Conservation (phyloP, 306 rosid genomes). For the Vigna reflexopilosa region DNA sequence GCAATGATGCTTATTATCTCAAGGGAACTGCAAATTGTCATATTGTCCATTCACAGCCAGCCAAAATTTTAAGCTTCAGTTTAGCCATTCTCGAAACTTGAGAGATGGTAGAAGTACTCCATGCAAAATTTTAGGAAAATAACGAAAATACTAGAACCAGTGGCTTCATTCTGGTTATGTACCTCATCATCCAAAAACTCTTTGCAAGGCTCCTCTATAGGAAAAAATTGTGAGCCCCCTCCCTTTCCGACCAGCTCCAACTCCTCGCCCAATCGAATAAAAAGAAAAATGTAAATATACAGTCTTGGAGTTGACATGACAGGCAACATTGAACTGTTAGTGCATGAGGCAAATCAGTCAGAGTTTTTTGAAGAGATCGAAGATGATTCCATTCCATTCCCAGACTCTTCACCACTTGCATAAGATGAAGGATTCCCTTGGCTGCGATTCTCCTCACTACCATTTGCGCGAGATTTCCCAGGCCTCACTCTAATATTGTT, state of each 20-base stretch:
- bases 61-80: constrained; percentile 70
- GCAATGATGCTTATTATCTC: constrained; percentile 41
- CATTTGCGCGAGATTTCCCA: constrained; percentile 59
- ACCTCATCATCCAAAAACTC: constrained; percentile 56
- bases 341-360: constrained; percentile 54
- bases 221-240: constrained; percentile 62
- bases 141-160: constrained; percentile 39
- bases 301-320: constrained; percentile 53
- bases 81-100: constrained; percentile 52
- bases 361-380: constrained; percentile 50
- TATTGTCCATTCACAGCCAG: constrained; percentile 50
- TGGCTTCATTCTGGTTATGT: constrained; percentile 56
- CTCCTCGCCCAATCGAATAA: constrained; percentile 37
- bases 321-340: constrained; percentile 57
- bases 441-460: constrained; percentile 60
- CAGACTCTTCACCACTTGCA: constrained; percentile 66
- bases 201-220: constrained; percentile 62
- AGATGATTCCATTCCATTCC: constrained; percentile 54
- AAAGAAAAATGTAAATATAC: constrained; percentile 47
- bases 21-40: constrained; percentile 55
- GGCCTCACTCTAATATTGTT: constrained; percentile 66
- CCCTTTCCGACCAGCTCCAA: constrained; percentile 49
- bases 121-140: constrained; percentile 49
- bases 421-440: constrained; percentile 58
- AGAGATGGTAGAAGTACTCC: constrained; percentile 48